A percentile compares a stretch with the other conserved stretches of the same genome.
Conservation (phyloP, 1,139 yeast genomes). For the Lodderomyces orthopsilosis region DNA sequence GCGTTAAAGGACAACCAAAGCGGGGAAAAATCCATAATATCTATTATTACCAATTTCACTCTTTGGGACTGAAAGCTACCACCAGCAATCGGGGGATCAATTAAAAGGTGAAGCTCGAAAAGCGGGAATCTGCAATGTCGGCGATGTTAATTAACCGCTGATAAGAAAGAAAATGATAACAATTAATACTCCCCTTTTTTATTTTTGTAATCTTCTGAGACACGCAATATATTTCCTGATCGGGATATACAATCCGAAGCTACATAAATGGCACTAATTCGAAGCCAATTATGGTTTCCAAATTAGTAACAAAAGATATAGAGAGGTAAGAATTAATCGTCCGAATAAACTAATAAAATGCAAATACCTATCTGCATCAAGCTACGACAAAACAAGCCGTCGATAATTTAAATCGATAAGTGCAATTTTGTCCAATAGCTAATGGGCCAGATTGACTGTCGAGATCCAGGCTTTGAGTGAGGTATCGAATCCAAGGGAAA, state of each 20-base stretch:
- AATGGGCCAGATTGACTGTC: neutral
- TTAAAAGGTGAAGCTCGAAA: neutral
- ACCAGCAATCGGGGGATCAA: no score
- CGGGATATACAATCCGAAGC: neutral
- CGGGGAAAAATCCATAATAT: neutral
- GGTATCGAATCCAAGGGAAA: constrained; percentile 48
- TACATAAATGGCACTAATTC: neutral
- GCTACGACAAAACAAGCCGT: constrained; percentile 18
- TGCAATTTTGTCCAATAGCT: constrained; percentile 15
- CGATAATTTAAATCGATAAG: constrained; percentile 33
- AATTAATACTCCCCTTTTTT: neutral
- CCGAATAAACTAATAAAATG: no score
- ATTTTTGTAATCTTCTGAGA: neutral
- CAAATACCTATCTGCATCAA: neutral
- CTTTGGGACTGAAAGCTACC: neutral
- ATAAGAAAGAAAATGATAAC: neutral
- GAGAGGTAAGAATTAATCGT: neutral
- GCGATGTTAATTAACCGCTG: neutral
- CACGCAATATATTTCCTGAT: neutral
- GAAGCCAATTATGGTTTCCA: neutral
- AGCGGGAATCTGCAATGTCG: neutral
- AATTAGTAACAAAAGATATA: neutral
- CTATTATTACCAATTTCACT: neutral
- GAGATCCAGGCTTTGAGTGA: constrained; percentile 26
- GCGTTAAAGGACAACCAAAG: neutral